phyloP scores from a whole-genome alignment of 2,329 filamentous ascomycete species.

The Lizonia empirigonia region DNA sequence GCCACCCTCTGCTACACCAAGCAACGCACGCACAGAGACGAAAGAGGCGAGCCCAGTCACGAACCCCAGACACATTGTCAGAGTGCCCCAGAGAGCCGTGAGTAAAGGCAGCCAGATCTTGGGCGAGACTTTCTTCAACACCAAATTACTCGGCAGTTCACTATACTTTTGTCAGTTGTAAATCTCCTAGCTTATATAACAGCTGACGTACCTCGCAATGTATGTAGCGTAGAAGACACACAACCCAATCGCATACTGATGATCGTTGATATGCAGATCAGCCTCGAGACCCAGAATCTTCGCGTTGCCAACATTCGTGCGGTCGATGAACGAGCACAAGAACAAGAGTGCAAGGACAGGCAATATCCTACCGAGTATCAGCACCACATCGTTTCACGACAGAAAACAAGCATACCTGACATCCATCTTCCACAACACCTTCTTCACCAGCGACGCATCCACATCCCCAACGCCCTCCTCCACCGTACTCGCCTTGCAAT shows the following conservation, averaged over 20 bases:
- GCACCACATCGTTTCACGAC: neutral
- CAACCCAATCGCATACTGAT: constrained; percentile 68
- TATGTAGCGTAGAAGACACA: constrained; percentile 70
- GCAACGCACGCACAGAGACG: constrained; percentile 63
- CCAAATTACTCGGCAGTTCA: constrained; percentile 68
- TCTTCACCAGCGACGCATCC: constrained; percentile 25
- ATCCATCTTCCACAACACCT: constrained; percentile 61
- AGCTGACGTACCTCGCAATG: constrained; percentile 57
- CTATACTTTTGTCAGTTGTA: constrained; percentile 43
- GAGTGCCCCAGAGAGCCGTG: constrained; percentile 62
- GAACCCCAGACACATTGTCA: constrained; percentile 64
- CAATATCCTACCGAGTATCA: constrained; percentile 56
- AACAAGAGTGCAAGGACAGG: constrained; percentile 69
- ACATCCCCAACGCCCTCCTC: constrained; percentile 24
- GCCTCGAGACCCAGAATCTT: constrained; percentile 67
- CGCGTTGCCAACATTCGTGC: constrained; percentile 76
- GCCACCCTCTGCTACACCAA: constrained; percentile 69
- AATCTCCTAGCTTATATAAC: neutral
- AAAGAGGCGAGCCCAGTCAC: constrained; percentile 63
- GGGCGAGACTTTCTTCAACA: constrained; percentile 66
- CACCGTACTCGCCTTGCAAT: constrained; percentile 17
- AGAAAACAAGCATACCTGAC: constrained; percentile 47
- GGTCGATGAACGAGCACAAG: constrained; percentile 68
- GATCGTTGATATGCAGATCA: constrained; percentile 60
- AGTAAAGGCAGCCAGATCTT: constrained; percentile 65